Conservation (phyloP, 192 early-diverging fungal species). For the Geosiphon pyriformis region DNA sequence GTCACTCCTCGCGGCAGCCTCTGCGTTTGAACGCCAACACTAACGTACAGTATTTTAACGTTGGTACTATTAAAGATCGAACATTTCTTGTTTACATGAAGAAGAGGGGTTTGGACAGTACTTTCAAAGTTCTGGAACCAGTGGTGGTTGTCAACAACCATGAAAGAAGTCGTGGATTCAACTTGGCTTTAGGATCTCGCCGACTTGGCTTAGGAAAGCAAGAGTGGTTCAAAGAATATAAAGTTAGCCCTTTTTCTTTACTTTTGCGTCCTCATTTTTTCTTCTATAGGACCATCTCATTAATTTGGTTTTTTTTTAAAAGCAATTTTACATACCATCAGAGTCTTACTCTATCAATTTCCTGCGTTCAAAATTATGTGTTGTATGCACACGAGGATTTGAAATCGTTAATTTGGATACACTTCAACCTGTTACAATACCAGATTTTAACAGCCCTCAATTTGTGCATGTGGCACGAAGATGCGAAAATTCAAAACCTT, state of each 20-base stretch:
- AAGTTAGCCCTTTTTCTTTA: conserved; percentile 31
- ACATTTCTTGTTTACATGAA: conserved; percentile 41
- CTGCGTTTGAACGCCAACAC: conserved; percentile 40
- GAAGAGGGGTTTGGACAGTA: conserved; percentile 25
- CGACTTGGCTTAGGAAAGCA: conserved; percentile 27
- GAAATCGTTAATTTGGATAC: conserved; percentile 88
- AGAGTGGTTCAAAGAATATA: conserved; percentile 52
- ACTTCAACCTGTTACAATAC: conserved; percentile 73
- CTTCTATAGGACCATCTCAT: conserved; percentile 18
- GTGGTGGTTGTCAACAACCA: conserved; percentile 27
- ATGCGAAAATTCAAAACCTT: conserved; percentile 64
- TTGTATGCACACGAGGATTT: conserved; percentile 88
- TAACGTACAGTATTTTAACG: conserved; percentile 50
- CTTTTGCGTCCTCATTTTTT: conserved; percentile 28
- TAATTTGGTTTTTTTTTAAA: conserved; percentile 23
- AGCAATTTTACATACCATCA: conserved; percentile 92
- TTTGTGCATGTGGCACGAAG: conserved; percentile 70
- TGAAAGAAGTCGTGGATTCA: conserved; percentile 30
- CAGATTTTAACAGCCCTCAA: conserved; percentile 73
- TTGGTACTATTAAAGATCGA: conserved; percentile 31
- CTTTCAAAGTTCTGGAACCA: conserved; percentile 35
- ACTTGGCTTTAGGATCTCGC: conserved; percentile 1
- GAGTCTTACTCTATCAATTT: conserved; percentile 86
- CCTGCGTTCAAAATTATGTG: conserved; percentile 79
- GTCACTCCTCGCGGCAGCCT: conserved; percentile 48